These are phyloP conservation scores for Solanum ahanhuiri DNA, from an alignment of 257 asterid genomes.

Conservation along the genomic window DNA sequence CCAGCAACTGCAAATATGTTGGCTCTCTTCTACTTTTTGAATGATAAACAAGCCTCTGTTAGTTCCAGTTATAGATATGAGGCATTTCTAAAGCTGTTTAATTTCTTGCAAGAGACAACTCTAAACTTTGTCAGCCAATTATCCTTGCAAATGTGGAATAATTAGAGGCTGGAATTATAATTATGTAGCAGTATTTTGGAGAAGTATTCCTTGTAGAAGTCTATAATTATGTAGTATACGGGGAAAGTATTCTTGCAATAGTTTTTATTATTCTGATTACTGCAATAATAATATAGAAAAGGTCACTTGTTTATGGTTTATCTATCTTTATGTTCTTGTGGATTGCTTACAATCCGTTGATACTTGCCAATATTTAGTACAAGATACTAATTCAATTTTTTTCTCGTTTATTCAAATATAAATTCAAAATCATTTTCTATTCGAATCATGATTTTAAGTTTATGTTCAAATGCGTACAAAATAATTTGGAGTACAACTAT, in stretches of 20 bases:
- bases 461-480: neutral
- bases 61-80: neutral
- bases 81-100: neutral
- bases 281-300: neutral
- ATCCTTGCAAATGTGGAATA: neutral
- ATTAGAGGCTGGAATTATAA: neutral
- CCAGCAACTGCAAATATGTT: neutral
- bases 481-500: neutral
- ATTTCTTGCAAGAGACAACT: neutral
- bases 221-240: neutral
- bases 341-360: neutral
- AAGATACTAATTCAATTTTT: neutral
- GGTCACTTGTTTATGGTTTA: neutral
- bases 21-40: neutral
- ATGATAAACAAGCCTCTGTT: neutral
- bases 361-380: neutral
- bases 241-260: neutral
- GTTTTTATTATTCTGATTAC: neutral
- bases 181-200: neutral
- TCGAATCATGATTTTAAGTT: too few species aligned
- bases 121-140: neutral
- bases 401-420: too few species aligned
- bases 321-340: neutral
- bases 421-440: neutral
- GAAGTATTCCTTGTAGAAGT: neutral